These are phyloP conservation scores for Fistulina hepatica DNA, from an alignment of 1,284 basidiomycete species.

Conservation along the genomic window DNA sequence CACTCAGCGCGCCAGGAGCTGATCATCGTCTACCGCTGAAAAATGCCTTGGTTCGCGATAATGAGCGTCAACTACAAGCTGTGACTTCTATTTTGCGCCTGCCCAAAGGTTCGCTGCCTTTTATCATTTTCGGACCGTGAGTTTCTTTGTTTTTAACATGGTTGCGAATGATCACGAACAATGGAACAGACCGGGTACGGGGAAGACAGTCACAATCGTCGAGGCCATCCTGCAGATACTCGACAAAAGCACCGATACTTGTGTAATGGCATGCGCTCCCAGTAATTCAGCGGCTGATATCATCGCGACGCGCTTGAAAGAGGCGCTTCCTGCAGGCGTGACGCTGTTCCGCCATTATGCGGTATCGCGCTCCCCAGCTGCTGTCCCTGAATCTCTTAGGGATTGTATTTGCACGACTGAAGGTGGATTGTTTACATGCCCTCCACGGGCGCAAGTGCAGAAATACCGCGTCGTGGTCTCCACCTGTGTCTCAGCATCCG, in stretches of 20 bases:
- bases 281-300: slow-evolving; percentile 51
- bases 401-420: slow-evolving; percentile 28
- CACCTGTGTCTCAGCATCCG: slow-evolving; percentile 47
- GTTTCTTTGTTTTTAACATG: slow-evolving; percentile 17
- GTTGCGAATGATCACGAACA: neutral
- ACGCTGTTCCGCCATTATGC: slow-evolving; percentile 53
- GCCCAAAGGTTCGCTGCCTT: slow-evolving; percentile 38
- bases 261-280: slow-evolving; percentile 51
- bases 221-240: slow-evolving; percentile 53
- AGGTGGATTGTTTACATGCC: slow-evolving; percentile 35
- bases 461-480: slow-evolving; percentile 43
- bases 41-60: slow-evolving; percentile 35
- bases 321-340: no score
- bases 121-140: slow-evolving; percentile 56
- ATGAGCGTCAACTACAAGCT: slow-evolving; percentile 40
- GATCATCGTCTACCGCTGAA: no score
- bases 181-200: slow-evolving; percentile 47
- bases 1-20: slow-evolving; percentile 6
- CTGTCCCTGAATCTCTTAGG: slow-evolving; percentile 32
- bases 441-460: slow-evolving; percentile 27
- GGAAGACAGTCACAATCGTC: slow-evolving; percentile 55
- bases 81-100: slow-evolving; percentile 36
- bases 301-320: slow-evolving; percentile 41
- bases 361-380: slow-evolving; percentile 34
- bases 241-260: slow-evolving; percentile 27